Evolutionary conservation across 148 eudicot species (phyloP), one percentile per base, ranked within the genome.

Genomic region (Arbutus unedo): DNA sequence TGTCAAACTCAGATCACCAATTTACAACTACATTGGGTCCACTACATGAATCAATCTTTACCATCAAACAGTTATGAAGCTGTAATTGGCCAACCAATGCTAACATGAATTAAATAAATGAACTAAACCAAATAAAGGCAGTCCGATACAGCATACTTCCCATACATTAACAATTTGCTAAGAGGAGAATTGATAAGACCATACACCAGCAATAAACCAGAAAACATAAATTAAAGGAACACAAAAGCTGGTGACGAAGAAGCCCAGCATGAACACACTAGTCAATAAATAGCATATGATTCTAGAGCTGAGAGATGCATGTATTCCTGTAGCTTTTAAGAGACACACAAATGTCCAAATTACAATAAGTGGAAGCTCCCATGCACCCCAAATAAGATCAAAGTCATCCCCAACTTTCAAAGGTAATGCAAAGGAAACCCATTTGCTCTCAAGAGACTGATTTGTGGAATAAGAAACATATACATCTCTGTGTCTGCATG

Each of bases 371-470:
- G 45, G 87, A 83, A 86, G 87, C 91, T 83, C 89, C 91, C 82
- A 86, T 55, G 88, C 87, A 88, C 90, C 89, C 44, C 82, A 85
- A 87, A 85, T 81, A 86, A 82, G 87, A 83, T 86, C 87, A 87
- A 76, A 83, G 82, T 87, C 86, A 86, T 83, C 86, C 86, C 79
- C 88, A 74, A 87, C 91, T 87, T 87, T 84, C 90, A 88, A 85
- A 87, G 82, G 79, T 88, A 86, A 87, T 74, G 83, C 79, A 84
- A 86, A 88, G 86, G 82, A 81, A 87, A 89, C n/a, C 87, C 88
- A 83, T 80, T 82, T 82, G 81, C 87, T 89, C 83, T 86, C 88
- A 89, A 88, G 83, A 84, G 38, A 74, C 82, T 57, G 54, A 51
- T n/a, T 74, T 76, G 53, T 31, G 57, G 41, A 76, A 86, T 59